Conservation (phyloP, 2,329 filamentous ascomycete species). For the Apiospora marii region DNA sequence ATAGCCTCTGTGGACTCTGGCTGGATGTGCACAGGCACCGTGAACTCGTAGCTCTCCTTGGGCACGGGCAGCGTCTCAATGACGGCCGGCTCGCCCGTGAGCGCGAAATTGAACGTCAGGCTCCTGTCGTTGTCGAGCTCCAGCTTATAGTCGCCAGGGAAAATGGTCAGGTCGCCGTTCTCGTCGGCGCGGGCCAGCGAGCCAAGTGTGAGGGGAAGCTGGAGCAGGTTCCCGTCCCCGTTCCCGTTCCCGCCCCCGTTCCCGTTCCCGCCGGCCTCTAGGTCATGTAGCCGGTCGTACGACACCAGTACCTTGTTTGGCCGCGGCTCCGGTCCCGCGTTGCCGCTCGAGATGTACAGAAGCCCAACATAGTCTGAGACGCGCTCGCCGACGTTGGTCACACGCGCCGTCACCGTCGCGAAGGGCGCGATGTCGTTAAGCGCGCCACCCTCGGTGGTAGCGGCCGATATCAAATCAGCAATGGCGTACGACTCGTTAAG, state of each 20-base stretch:
- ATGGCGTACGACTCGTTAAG: constrained; percentile 39
- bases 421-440: constrained; percentile 48
- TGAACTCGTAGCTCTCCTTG: constrained; percentile 20
- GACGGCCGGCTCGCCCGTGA: constrained; percentile 18
- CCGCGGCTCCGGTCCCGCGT: constrained; percentile 49
- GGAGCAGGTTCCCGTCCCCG: constrained; percentile 37
- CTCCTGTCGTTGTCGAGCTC: constrained; percentile 21
- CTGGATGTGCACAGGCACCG: constrained; percentile 14
- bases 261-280: constrained; percentile 34
- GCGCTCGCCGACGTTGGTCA: constrained; percentile 50
- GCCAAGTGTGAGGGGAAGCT: constrained; percentile 48
- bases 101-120: constrained; percentile 9
- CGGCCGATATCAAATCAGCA: constrained; percentile 41
- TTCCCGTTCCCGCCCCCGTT: constrained; percentile 32
- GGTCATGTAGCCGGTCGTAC: constrained; percentile 48
- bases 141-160: constrained; percentile 22
- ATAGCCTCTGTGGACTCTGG: constrained; percentile 13
- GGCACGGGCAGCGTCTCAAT: constrained; percentile 20
- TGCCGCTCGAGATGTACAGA: constrained; percentile 49
- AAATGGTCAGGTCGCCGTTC: constrained; percentile 45
- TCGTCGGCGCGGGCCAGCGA: constrained; percentile 53
- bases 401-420: constrained; percentile 44
- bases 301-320: constrained; percentile 55
- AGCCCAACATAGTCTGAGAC: constrained; percentile 56
- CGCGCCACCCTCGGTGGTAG: constrained; percentile 39